phyloP scores from a whole-genome alignment of 116 monocot species.

The Dioscorea cayenensis region DNA sequence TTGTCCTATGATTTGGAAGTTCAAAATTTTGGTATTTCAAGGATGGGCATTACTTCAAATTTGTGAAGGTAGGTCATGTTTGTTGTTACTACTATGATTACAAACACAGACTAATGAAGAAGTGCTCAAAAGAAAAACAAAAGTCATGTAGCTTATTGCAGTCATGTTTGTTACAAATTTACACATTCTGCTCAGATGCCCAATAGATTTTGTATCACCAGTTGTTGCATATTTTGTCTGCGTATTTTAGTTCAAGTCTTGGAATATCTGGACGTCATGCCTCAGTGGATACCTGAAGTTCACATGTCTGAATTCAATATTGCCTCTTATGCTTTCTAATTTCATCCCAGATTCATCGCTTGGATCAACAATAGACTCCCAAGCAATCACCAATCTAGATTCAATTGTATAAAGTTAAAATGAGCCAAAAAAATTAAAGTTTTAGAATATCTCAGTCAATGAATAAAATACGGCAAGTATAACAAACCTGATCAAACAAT shows the following conservation, averaged over 20 bases:
- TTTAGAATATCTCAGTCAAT: not conserved
- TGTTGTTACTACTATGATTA: no score
- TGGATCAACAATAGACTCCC: conserved; percentile 41
- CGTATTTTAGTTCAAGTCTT: conserved; percentile 36
- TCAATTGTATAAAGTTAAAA: not conserved
- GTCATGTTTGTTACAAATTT: no score
- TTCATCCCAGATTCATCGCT: conserved; percentile 31
- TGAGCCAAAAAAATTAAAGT: not conserved
- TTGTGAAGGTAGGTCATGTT: no score
- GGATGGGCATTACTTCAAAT: no score
- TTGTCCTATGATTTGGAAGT: no score
- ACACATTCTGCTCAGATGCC: no score
- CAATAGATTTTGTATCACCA: no score
- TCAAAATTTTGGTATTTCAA: no score
- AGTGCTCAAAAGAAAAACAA: no score
- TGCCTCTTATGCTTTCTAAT: conserved; percentile 21
- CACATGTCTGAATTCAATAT: conserved; percentile 42
- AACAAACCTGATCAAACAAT: conserved; percentile 79
- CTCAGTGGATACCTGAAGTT: conserved; percentile 40
- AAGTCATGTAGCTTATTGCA: no score
- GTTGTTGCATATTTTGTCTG: no score
- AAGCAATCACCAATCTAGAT: conserved; percentile 85
- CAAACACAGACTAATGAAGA: no score
- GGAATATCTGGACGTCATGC: conserved; percentile 42
- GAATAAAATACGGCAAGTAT: not conserved